phyloP scores from a whole-genome alignment of 352 stramenopile genomes.

The Globisporangium echinulatum region DNA sequence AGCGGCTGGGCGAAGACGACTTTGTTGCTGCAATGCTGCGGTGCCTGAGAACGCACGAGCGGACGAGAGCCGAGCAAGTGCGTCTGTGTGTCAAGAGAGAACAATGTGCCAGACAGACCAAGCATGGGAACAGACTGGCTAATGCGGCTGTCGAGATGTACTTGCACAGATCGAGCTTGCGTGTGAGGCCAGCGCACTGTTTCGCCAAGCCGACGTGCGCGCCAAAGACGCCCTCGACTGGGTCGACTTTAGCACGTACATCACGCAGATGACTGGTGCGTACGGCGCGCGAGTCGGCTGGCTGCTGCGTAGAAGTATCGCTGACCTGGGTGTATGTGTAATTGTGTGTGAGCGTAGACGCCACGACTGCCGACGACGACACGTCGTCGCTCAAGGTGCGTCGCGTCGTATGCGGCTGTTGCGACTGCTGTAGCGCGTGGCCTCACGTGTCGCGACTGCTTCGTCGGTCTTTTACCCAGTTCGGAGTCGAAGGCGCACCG shows the following conservation, averaged over 20 bases:
- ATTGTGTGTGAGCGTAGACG: not conserved
- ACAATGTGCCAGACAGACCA: too few relatives aligned
- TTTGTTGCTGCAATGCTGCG: constrained; percentile 35
- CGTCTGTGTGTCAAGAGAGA: not conserved
- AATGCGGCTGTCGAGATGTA: not conserved
- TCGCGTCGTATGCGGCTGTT: not conserved
- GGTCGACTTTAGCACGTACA: constrained; percentile 39
- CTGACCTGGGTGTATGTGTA: not conserved
- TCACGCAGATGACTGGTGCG: constrained; percentile 32
- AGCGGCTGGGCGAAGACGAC: constrained; percentile 29
- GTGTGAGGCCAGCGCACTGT: constrained; percentile 29
- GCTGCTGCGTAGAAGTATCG: not conserved
- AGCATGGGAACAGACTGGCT: not conserved
- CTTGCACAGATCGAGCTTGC: constrained; percentile 23
- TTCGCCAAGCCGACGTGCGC: constrained; percentile 33
- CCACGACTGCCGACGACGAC: constrained; percentile 6
- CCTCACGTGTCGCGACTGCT: too few relatives aligned
- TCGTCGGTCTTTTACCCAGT: constrained; percentile 10
- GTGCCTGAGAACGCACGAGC: constrained; percentile 14
- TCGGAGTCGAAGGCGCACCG: constrained; percentile 19
- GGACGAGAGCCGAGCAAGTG: constrained; percentile 23
- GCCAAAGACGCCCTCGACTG: constrained; percentile 24
- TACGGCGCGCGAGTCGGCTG: not conserved
- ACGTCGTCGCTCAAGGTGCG: constrained; percentile 6
- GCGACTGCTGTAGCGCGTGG: too few relatives aligned